Evolutionary conservation across 352 stramenopile species (phyloP).

Genomic region (Globisporangium paddicum): DNA sequence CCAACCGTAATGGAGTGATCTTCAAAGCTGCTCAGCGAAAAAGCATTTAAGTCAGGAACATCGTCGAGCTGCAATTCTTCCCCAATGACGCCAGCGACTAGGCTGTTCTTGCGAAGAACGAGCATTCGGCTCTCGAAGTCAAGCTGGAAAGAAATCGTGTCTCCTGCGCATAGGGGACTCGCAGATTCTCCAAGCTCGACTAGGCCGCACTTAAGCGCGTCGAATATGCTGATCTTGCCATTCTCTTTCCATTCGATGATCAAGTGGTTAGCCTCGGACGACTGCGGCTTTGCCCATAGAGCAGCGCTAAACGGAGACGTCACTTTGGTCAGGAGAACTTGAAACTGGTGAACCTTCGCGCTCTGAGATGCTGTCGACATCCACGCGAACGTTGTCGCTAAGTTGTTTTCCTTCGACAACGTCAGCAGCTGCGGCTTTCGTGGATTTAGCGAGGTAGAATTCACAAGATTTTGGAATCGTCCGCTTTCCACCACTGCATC

Average conservation of each 20-base stretch:
- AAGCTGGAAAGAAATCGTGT: constrained; percentile 37
- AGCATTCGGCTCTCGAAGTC: constrained; percentile 27
- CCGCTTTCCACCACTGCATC: constrained; percentile 52
- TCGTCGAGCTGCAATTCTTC: neutral
- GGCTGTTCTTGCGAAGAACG: constrained; percentile 37
- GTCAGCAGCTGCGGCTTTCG: constrained; percentile 1
- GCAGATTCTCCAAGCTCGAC: constrained; percentile 15
- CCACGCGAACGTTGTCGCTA: neutral
- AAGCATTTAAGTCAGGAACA: neutral
- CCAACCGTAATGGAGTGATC: neutral
- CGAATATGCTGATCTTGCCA: constrained; percentile 15
- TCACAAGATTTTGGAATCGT: neutral
- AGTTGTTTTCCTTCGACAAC: neutral
- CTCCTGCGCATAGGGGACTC: constrained; percentile 27
- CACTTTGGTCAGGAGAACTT: constrained; percentile 17
- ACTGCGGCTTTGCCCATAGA: neutral
- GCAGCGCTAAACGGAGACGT: constrained; percentile 21
- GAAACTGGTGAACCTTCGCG: constrained; percentile 1
- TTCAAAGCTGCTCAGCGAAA: constrained; percentile 5
- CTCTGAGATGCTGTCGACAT: neutral
- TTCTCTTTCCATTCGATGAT: constrained; percentile 23
- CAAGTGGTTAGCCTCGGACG: neutral
- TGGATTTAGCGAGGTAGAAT: neutral
- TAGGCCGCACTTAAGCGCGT: constrained; percentile 3
- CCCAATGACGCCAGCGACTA: constrained; percentile 17